These are phyloP conservation scores for Nigrospora osmanthi DNA, from an alignment of 2,329 filamentous ascomycete genomes.

Conservation along the genomic window DNA sequence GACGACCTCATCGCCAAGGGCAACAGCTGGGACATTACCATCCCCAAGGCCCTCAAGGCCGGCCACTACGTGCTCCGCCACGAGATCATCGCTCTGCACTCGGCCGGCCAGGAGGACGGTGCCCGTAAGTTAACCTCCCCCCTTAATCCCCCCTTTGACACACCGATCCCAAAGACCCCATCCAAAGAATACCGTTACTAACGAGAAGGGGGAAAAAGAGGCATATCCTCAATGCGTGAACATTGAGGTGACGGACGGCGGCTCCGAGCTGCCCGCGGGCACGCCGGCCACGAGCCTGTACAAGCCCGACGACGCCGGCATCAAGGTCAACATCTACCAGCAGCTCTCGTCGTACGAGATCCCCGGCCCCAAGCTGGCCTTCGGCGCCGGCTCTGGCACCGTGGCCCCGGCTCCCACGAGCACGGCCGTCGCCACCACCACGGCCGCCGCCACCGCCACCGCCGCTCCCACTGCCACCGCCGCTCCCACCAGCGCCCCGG, in stretches of 20 bases:
- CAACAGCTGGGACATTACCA: constrained; percentile 35
- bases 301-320: constrained; percentile 10
- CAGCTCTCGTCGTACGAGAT: constrained; percentile 8
- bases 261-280: constrained; percentile 36
- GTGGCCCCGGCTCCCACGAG: not conserved
- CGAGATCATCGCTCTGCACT: constrained; percentile 41
- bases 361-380: constrained; percentile 4
- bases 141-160: too few species aligned
- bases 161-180: too few species aligned
- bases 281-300: constrained; percentile 30
- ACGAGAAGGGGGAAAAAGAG: too few species aligned
- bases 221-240: constrained; percentile 42
- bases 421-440: constrained; percentile 1
- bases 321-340: constrained; percentile 15
- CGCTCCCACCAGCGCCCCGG: constrained; percentile 1
- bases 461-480: constrained; percentile 4
- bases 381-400: not conserved
- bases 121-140: constrained; percentile 35
- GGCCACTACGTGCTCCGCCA: constrained; percentile 42
- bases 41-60: constrained; percentile 30
- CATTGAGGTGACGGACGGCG: constrained; percentile 42
- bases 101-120: constrained; percentile 24
- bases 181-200: too few species aligned
- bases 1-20: constrained; percentile 34
- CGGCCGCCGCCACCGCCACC: constrained; percentile 2